These are phyloP conservation scores for Colletotrichum sansevieriae DNA, from an alignment of 2,329 filamentous ascomycete species.

Conservation along the genomic window DNA sequence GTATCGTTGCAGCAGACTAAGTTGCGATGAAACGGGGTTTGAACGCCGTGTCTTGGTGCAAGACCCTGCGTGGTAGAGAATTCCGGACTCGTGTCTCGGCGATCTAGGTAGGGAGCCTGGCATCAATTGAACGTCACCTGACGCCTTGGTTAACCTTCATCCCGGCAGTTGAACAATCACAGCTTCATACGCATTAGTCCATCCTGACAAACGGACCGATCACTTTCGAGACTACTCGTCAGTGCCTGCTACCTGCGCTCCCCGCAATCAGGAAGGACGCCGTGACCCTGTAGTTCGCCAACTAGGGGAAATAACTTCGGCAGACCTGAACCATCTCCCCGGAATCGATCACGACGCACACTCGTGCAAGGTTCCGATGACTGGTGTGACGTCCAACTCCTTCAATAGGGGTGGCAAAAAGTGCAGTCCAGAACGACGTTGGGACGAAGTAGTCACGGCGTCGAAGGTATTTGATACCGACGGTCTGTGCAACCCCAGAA, in stretches of 20 bases:
- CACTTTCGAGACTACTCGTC: not conserved
- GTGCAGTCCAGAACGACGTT: slow-evolving; percentile 3
- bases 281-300: not conserved
- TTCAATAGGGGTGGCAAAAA: not conserved
- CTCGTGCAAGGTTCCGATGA: not conserved
- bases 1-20: too few relatives aligned
- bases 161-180: too few relatives aligned
- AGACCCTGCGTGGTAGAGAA: too few relatives aligned
- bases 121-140: too few relatives aligned
- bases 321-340: not conserved
- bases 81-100: too few relatives aligned
- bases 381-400: not conserved
- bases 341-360: not conserved
- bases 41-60: too few relatives aligned
- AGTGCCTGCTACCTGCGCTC: not conserved
- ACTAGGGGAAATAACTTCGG: slow-evolving; percentile 1
- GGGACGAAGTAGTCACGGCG: not conserved
- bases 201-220: too few relatives aligned
- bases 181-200: too few relatives aligned
- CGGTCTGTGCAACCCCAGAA: not conserved
- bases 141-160: too few relatives aligned
- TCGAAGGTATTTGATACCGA: not conserved
- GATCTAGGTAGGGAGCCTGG: too few relatives aligned
- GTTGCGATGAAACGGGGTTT: too few relatives aligned
- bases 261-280: not conserved